Evolutionary conservation across 306 rosid genomes (phyloP).

Genomic region (Trichosanthes cucumerina): DNA sequence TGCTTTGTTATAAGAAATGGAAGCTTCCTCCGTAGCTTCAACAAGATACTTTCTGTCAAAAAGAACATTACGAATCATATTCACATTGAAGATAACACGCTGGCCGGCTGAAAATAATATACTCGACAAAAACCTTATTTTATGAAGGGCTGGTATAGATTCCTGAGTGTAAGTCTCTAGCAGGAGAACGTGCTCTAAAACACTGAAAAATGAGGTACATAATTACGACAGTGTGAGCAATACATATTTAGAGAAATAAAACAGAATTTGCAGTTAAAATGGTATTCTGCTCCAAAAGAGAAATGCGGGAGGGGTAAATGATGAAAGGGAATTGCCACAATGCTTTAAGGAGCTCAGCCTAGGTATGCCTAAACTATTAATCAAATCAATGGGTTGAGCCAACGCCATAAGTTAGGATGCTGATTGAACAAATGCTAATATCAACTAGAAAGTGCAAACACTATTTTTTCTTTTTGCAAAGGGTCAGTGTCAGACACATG

Average conservation of each 20-base stretch:
- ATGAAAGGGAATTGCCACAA: background rate
- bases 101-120: constrained; percentile 4
- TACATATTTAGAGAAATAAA: background rate
- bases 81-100: background rate
- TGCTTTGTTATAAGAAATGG: constrained; percentile 76
- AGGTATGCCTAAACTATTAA: background rate
- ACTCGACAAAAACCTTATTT: constrained; percentile 48
- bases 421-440: background rate
- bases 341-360: background rate
- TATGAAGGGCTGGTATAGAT: constrained; percentile 72
- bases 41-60: constrained; percentile 64
- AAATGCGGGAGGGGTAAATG: background rate
- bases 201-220: constrained; percentile 37
- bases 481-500: background rate
- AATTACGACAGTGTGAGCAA: constrained; percentile 6
- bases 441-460: background rate
- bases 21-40: constrained; percentile 88
- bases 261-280: background rate
- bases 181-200: constrained; percentile 59
- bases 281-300: background rate
- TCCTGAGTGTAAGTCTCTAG: constrained; percentile 74
- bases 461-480: background rate
- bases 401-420: background rate
- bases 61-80: constrained; percentile 5
- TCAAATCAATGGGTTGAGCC: background rate